Conservation (phyloP, 257 asterid species). For the Lavandula angustifolia region DNA sequence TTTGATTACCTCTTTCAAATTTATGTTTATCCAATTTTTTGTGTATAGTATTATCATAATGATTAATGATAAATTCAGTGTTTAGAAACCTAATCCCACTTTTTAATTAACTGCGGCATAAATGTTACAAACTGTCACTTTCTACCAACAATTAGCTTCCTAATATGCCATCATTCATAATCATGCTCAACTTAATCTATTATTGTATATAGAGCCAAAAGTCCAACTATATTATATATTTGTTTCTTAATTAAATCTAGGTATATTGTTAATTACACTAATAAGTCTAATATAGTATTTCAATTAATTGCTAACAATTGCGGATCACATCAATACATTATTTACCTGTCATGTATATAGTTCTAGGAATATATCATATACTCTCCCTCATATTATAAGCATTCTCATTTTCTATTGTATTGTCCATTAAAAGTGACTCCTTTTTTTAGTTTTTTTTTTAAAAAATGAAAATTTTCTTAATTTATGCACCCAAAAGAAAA, state of each 20-base stretch:
- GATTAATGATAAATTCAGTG: background rate
- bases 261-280: no score
- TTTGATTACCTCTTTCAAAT: background rate
- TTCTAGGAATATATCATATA: background rate
- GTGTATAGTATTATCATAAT: background rate
- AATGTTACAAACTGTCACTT: conserved; percentile 19
- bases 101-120: background rate
- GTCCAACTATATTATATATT: background rate
- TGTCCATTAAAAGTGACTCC: no score
- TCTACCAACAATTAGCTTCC: conserved; percentile 11
- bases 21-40: no score
- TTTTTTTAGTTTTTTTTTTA: no score
- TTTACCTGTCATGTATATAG: background rate
- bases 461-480: no score
- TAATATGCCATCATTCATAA: background rate
- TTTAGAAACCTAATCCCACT: conserved; percentile 1
- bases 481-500: no score
- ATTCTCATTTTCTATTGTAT: no score
- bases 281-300: no score
- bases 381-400: no score
- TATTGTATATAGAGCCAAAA: background rate
- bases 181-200: background rate
- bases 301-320: no score
- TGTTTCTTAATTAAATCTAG: no score
- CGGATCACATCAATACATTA: no score